phyloP scores from a whole-genome alignment of 352 stramenopile species.

The Globisporangium paddicum region DNA sequence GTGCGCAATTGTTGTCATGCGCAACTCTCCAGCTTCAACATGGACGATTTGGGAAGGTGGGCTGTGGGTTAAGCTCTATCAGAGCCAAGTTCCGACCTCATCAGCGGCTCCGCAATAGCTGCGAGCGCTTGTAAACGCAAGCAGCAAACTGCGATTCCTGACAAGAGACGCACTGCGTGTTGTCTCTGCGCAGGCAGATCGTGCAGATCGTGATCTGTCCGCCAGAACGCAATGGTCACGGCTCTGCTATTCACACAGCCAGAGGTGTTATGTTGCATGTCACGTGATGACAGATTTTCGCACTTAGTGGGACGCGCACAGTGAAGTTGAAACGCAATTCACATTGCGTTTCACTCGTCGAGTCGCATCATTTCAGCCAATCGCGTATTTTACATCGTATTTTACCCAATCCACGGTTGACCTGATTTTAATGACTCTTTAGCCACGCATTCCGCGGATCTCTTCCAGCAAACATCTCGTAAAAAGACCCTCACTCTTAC shows the following conservation, averaged over 20 bases:
- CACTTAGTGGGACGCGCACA: slow-evolving; percentile 1
- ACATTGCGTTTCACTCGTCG: slow-evolving; percentile 7
- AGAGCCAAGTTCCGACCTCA: too few relatives aligned
- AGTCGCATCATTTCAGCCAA: slow-evolving; percentile 1
- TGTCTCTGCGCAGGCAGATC: neutral
- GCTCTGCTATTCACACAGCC: neutral
- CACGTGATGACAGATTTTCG: slow-evolving; percentile 5
- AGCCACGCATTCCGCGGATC: neutral
- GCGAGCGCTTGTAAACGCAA: neutral
- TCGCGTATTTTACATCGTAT: neutral
- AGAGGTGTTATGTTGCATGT: neutral
- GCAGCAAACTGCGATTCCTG: neutral
- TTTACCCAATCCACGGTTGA: neutral
- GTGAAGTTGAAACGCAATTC: slow-evolving; percentile 8
- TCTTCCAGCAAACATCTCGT: neutral
- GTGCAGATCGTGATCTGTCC: neutral
- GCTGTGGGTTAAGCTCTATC: too few relatives aligned
- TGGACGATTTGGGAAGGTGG: too few relatives aligned
- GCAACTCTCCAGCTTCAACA: too few relatives aligned
- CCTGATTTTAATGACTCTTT: neutral
- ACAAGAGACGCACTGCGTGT: neutral
- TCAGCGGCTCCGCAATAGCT: neutral
- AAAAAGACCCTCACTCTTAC: too few relatives aligned
- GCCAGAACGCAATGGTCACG: neutral
- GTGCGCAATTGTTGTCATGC: too few relatives aligned